A percentile compares a stretch with the other conserved stretches of the same genome.
phyloP scores from a whole-genome alignment of 352 stramenopile genomes.

The Albugo laibachii region DNA sequence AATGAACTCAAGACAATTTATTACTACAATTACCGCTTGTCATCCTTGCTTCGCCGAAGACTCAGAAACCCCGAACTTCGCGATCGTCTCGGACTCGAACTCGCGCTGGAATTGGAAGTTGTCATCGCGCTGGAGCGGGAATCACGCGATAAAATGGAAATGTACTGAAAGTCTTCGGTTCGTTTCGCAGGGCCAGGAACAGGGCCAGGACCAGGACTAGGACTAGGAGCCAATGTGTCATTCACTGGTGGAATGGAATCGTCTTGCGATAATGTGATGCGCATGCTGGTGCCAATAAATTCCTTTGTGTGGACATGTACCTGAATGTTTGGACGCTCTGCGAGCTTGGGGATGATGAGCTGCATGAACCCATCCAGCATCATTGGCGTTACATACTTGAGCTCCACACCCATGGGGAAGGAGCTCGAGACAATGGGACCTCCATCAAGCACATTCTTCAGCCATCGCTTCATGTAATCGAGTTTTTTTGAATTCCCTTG shows the following conservation, averaged over 20 bases:
- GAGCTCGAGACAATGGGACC: conserved; percentile 69
- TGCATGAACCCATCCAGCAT: conserved; percentile 83
- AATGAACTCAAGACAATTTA: no score
- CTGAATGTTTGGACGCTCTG: conserved; percentile 62
- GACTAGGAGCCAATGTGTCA: no score
- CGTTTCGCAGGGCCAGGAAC: no score
- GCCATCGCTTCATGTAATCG: conserved; percentile 80
- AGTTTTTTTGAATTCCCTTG: conserved; percentile 79
- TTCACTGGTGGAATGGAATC: conserved; percentile 2
- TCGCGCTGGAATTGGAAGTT: no score
- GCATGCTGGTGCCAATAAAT: conserved; percentile 81
- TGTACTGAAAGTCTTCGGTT: no score
- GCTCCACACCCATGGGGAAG: conserved; percentile 74
- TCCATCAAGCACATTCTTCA: conserved; percentile 76
- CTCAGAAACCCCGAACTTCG: no score
- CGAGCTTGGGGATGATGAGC: conserved; percentile 72
- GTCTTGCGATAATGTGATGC: conserved; percentile 57
- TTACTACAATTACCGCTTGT: no score
- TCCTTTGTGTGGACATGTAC: conserved; percentile 81
- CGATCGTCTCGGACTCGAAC: no score
- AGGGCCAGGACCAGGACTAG: no score
- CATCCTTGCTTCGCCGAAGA: no score
- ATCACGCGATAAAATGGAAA: no score
- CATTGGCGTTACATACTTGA: conserved; percentile 81
- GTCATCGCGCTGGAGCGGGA: no score